Evolutionary conservation across 2,329 filamentous ascomycete genomes (phyloP).

Genomic region (Hirsutella thompsonii): DNA sequence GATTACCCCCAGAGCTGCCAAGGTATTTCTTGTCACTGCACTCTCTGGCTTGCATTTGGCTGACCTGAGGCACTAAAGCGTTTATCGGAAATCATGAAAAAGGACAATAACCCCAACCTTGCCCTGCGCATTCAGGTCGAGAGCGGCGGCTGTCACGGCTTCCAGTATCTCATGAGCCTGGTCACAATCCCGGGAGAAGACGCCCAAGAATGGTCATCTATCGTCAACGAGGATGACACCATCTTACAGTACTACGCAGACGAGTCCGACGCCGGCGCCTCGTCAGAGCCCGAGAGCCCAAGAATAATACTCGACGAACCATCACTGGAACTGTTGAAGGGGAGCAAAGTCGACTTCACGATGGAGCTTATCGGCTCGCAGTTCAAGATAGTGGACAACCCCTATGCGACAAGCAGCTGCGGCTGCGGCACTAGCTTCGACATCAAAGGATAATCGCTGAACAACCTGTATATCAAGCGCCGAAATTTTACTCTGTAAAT

Average conservation of each 20-base stretch:
- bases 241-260: conserved; percentile 61
- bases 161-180: conserved; percentile 91
- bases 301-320: conserved; percentile 82
- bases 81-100: conserved; percentile 62
- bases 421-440: conserved; percentile 97
- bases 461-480: no score
- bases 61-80: conserved; percentile 32
- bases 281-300: conserved; percentile 30
- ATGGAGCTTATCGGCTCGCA: conserved; percentile 82
- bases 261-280: conserved; percentile 18
- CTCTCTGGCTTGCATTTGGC: background rate
- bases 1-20: conserved; percentile 72
- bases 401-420: conserved; percentile 82
- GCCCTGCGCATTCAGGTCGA: conserved; percentile 88
- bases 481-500: no score
- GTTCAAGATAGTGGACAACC: conserved; percentile 95
- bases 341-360: conserved; percentile 92
- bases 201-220: conserved; percentile 18
- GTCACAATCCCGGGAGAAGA: conserved; percentile 42
- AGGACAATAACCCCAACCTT: conserved; percentile 62
- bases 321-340: conserved; percentile 77
- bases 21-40: conserved; percentile 32
- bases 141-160: conserved; percentile 91
- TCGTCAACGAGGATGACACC: conserved; percentile 63
- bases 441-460: conserved; percentile 40